Evolutionary conservation across 2,329 filamentous ascomycete genomes (phyloP), one percentile per base, ranked within the genome.

Genomic region (Trichoderma cornu-damae): DNA sequence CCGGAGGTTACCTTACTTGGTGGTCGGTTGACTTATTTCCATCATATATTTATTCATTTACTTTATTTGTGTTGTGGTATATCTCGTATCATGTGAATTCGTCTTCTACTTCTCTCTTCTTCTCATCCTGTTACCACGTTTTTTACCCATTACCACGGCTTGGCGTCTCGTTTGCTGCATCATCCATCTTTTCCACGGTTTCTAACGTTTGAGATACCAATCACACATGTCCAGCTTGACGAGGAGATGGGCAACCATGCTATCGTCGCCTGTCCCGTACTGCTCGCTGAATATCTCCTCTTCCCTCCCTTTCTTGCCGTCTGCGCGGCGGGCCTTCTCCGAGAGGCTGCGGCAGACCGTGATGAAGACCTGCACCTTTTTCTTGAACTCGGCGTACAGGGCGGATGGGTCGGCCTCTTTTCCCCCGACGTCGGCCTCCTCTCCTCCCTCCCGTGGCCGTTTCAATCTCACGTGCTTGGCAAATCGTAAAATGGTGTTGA

Each of bases 341-440:
- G 78, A 84, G 66, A 88, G 76, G 1, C 79, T 85, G 59, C 78
- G 81, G 68, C 83, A 94, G 1, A 88, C 89, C 47, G 77, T 86
- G 58, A 94, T 78, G 64, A 96, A 94, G 0, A 89, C 81, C 24
- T 83, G 79, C 0, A 90, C 79, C 65, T 90, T 90, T 68, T 85
- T 88, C 66, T 79, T 80, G 65, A 95, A 90, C 30, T 75, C 75
- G 3, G 71, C 69, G 68, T 93, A 90, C 12, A 93, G 68, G 16
- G 77, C 70, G 43, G 66, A 62, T 8, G 52, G 52, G 12, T 30
- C 42, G 9, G 32, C 7, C 3, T 30, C 52, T 2, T 30, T 42
- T 2, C 6, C 26, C 18, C 12, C 22, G 4, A 16, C 8, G 30
- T 71, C 65, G 42, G 54, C 49, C 18, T 51, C 59, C 18, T 51